phyloP scores from a whole-genome alignment of 768 basidiomycete species.

The Sarcodon aspratus region DNA sequence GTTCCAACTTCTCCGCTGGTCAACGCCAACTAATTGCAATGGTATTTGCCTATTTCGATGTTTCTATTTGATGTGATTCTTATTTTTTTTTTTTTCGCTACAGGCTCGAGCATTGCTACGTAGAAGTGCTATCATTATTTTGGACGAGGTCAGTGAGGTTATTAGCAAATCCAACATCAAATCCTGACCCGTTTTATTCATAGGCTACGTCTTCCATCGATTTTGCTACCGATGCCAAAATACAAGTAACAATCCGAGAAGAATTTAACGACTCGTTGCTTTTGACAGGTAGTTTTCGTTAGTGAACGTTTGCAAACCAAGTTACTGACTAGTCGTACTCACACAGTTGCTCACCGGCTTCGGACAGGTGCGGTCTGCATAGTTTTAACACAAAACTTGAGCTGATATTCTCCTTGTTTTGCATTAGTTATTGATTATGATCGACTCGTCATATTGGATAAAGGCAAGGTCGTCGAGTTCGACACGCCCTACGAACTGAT shows the following conservation, averaged over 20 bases:
- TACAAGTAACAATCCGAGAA: slow-evolving; percentile 78
- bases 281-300: slow-evolving; percentile 46
- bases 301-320: slow-evolving; percentile 1
- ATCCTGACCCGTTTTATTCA: no score
- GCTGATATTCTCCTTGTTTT: not conserved
- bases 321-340: slow-evolving; percentile 6
- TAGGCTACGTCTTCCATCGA: slow-evolving; percentile 75
- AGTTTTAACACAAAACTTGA: not conserved
- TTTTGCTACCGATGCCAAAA: slow-evolving; percentile 82
- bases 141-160: slow-evolving; percentile 48
- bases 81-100: no score
- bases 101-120: slow-evolving; percentile 61
- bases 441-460: slow-evolving; percentile 70
- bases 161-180: no score
- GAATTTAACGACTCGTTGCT: slow-evolving; percentile 72
- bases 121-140: slow-evolving; percentile 59
- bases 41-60: slow-evolving; percentile 9
- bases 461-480: slow-evolving; percentile 36
- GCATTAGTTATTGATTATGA: slow-evolving; percentile 65
- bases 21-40: slow-evolving; percentile 83
- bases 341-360: slow-evolving; percentile 59
- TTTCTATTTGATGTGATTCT: no score
- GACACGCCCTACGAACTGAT: slow-evolving; percentile 43
- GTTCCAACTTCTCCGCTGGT: slow-evolving; percentile 87
- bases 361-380: slow-evolving; percentile 26